Conservation (phyloP, 345 rosid species). For the Hypericum androsaemum region DNA sequence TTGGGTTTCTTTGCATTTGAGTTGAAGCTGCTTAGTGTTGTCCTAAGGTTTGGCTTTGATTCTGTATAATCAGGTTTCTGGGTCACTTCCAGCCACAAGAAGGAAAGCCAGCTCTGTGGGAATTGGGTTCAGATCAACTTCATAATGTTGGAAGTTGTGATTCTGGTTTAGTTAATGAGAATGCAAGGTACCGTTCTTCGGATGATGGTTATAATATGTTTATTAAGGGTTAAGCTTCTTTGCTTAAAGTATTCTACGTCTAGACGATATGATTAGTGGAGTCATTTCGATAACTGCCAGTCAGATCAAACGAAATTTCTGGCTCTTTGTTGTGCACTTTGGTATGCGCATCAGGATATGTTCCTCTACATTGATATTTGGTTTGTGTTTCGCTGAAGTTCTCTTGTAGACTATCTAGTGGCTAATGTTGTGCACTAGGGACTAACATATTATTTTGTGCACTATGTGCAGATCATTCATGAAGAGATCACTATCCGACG, state of each 20-base stretch:
- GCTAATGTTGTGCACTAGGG: no score
- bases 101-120: slow-evolving; percentile 9
- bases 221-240: no score
- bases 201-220: not conserved
- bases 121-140: slow-evolving; percentile 3
- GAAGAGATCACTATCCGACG: slow-evolving; percentile 81
- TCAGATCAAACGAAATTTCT: no score
- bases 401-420: no score
- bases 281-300: no score
- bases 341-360: no score
- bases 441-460: slow-evolving; percentile 8
- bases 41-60: not conserved
- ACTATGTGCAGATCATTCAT: slow-evolving; percentile 36
- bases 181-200: slow-evolving; percentile 30
- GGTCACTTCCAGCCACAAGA: slow-evolving; percentile 3
- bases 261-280: no score
- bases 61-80: not conserved
- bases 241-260: no score
- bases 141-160: slow-evolving; percentile 11
- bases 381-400: no score
- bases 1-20: not conserved
- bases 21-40: not conserved
- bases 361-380: no score
- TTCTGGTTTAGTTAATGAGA: slow-evolving; percentile 29
- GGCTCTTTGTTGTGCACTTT: no score